Base-by-base conservation (phyloP, 768 basidiomycete species). In the Scleroderma citrinum region DNA sequence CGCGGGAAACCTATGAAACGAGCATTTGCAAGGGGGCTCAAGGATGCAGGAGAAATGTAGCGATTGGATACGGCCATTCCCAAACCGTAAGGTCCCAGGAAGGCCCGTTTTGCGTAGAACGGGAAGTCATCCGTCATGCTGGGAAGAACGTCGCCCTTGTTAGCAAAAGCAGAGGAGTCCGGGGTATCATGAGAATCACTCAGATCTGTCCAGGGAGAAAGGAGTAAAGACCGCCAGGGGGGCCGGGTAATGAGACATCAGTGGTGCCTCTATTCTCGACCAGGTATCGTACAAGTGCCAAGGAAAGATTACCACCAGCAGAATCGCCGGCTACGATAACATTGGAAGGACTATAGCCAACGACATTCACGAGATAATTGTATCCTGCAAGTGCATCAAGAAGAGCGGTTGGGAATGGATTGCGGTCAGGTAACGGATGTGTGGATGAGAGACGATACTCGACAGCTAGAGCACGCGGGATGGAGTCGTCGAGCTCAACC, bases 291-390 rank as follows among this genome's bases (percentile, higher is more conserved):
- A 71, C 75, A 37, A 87, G 71, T 0, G 82, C 80, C 32, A 80
- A 71, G 1, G 81, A 78, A 21, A 90, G 76, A 63, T 90, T 85
- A 4, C 74, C 89, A 4, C 89, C 88, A 0, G 88, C 86, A 3
- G 85, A 90, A 60, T 92, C 87, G 3, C 88, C 89, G n/a, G 71
- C 72, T 20, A 89, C 44, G 46, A 87, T 72, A 58, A 92, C 82
- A 56, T 86, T 68, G 16, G 68, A 61, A 0, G 86, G 77, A 2
- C 69, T 53, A 59, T 87, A 82, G 0, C 79, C 77, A 21, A 83
- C 67, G 8, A 59, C 67, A 44, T 76, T 69, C 32, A 85, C 71
- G 20, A 90, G 81, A 62, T 91, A 84, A 41, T 75, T 67, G 62
- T 90, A 92, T 7, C 83, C 87, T 1, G 84, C 78, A 8, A 91